Conservation (phyloP, 75 land plant genomes). For the Gnetum montanum region DNA sequence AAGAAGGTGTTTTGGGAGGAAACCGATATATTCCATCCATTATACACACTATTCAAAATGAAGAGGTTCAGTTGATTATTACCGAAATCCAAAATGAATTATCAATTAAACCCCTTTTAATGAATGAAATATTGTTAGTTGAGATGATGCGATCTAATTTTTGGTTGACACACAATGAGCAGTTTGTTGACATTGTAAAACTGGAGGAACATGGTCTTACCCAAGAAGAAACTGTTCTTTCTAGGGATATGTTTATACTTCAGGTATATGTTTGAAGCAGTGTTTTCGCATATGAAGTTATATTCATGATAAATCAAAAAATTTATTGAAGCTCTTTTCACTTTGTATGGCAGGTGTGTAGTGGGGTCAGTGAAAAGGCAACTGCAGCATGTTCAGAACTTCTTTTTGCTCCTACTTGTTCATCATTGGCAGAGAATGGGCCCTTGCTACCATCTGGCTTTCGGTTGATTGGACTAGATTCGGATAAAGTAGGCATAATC, state of each 20-base stretch:
- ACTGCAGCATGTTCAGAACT: constrained; percentile 13
- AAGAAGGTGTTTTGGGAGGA: constrained; percentile 22
- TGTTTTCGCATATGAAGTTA: too few species aligned
- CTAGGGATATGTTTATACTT: background rate
- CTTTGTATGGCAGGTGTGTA: constrained; percentile 9
- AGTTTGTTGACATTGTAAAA: background rate
- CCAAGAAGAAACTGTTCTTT: background rate
- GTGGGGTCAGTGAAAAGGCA: constrained; percentile 14
- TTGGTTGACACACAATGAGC: background rate
- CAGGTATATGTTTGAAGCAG: too few species aligned
- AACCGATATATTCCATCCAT: constrained; percentile 61
- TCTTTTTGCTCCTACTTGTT: constrained; percentile 14
- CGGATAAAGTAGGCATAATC: constrained; percentile 11
- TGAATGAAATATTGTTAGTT: too few species aligned
- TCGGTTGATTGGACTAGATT: constrained; percentile 14
- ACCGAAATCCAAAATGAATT: too few species aligned
- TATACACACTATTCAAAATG: constrained; percentile 60
- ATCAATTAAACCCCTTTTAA: too few species aligned
- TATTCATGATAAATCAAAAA: too few species aligned
- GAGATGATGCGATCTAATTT: too few species aligned
- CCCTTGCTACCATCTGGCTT: constrained; percentile 17
- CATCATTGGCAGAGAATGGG: constrained; percentile 11
- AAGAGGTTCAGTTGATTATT: too few species aligned
- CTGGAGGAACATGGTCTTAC: background rate
- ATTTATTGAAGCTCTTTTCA: background rate